Conservation (phyloP, 2,329 filamentous ascomycete genomes). For the Diaporthe sp. region DNA sequence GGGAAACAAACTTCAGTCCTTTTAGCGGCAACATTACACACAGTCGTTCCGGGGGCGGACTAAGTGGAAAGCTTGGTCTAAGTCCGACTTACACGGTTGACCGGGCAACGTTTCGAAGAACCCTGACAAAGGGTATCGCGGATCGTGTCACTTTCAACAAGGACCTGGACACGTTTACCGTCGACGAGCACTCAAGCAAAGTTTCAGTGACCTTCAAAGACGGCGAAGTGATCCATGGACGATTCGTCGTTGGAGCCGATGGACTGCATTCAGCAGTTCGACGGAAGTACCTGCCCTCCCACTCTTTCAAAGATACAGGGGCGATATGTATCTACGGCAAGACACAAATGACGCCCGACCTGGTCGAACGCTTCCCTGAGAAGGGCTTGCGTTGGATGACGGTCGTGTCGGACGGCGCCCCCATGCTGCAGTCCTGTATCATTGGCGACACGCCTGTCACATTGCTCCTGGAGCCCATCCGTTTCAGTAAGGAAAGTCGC, state of each 20-base stretch:
- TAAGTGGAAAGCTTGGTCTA: background rate
- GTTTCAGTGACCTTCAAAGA: conserved; percentile 14
- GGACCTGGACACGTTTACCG: background rate
- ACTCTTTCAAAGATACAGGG: conserved; percentile 13
- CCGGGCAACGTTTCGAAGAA: conserved; percentile 6
- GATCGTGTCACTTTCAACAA: conserved; percentile 1
- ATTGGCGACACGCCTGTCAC: conserved; percentile 5
- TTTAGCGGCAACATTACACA: background rate
- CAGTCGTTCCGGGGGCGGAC: background rate
- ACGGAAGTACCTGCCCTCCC: background rate
- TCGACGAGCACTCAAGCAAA: background rate
- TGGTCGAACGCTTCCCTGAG: conserved; percentile 16
- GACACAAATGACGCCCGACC: background rate
- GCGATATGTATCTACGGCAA: conserved; percentile 25
- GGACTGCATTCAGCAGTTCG: conserved; percentile 16
- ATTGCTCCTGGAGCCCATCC: background rate
- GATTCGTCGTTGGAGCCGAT: conserved; percentile 19
- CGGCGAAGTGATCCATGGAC: conserved; percentile 7
- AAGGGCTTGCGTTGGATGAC: conserved; percentile 25
- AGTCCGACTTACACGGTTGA: conserved; percentile 2
- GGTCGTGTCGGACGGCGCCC: conserved; percentile 11
- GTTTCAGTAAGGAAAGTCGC: background rate
- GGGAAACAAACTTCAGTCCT: conserved; percentile 13
- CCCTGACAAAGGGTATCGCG: conserved; percentile 14
- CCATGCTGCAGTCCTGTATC: conserved; percentile 14